phyloP scores from a whole-genome alignment of 208 protist genomes.

The Herpetomonas samuelpessoai region DNA sequence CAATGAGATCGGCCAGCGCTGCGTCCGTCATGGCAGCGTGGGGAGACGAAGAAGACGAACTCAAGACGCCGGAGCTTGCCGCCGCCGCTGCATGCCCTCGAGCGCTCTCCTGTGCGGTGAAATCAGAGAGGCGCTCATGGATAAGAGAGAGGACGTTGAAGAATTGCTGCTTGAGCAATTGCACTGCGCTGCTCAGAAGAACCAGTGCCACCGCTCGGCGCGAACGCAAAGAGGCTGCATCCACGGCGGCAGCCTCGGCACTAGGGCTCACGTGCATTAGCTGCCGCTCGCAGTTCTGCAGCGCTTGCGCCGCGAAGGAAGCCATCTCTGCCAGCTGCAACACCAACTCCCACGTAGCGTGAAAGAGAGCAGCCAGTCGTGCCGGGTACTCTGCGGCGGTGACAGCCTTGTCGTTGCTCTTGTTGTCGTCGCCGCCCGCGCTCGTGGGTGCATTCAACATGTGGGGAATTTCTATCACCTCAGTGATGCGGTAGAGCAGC shows the following conservation, averaged over 20 bases:
- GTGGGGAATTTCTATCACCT: background rate
- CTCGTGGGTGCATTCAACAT: background rate
- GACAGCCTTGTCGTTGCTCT: background rate
- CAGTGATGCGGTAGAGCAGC: background rate
- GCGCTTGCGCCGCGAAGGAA: background rate
- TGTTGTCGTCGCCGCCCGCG: no score
- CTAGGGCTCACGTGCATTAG: no score
- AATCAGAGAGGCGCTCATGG: background rate
- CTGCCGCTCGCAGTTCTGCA: background rate
- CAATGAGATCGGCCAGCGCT: background rate
- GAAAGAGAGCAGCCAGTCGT: background rate
- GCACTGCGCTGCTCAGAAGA: no score
- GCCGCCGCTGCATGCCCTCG: background rate
- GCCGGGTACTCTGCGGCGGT: no score
- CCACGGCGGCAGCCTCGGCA: no score
- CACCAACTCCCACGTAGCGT: background rate
- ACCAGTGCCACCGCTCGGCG: no score
- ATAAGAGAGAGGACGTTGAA: background rate
- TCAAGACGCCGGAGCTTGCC: background rate
- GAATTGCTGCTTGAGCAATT: background rate
- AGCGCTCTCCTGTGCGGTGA: no score
- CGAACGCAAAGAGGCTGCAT: no score
- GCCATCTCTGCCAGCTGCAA: background rate
- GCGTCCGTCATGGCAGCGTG: background rate
- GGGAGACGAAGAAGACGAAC: background rate